Percentiles rank a stretch among this genome's conserved stretches.
Evolutionary conservation across 805 yeast genomes (phyloP).

Genomic region (Cyberlindnera nakhonratchasimensis): DNA sequence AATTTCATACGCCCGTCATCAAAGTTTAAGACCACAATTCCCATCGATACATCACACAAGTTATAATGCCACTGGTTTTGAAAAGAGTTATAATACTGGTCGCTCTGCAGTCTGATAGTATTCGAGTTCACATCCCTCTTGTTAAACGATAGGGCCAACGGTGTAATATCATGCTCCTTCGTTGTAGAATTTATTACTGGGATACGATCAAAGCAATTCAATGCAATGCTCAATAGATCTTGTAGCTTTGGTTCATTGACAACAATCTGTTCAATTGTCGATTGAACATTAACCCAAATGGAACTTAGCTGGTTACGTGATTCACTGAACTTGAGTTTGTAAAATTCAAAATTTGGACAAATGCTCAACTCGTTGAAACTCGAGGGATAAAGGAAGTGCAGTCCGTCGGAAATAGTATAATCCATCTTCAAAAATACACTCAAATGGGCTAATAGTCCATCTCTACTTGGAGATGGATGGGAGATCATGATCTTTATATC

Average conservation of each 20-base stretch:
- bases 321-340: slow-evolving; percentile 58
- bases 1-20: slow-evolving; percentile 47
- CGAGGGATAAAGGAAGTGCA: slow-evolving; percentile 68
- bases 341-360: slow-evolving; percentile 60
- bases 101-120: slow-evolving; percentile 50
- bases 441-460: slow-evolving; percentile 64
- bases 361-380: slow-evolving; percentile 66
- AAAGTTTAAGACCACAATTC: slow-evolving; percentile 43
- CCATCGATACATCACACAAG: slow-evolving; percentile 57
- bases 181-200: slow-evolving; percentile 41
- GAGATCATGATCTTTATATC: slow-evolving; percentile 61
- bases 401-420: slow-evolving; percentile 66
- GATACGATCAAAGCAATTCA: slow-evolving; percentile 59
- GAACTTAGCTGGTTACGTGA: slow-evolving; percentile 59
- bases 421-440: slow-evolving; percentile 67
- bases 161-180: slow-evolving; percentile 39
- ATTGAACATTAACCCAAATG: slow-evolving; percentile 58
- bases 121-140: slow-evolving; percentile 39
- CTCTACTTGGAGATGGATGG: slow-evolving; percentile 69
- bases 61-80: slow-evolving; percentile 78
- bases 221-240: slow-evolving; percentile 49
- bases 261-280: slow-evolving; percentile 44
- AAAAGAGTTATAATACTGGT: slow-evolving; percentile 59
- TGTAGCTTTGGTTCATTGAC: slow-evolving; percentile 41
- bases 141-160: slow-evolving; percentile 38